Evolutionary conservation across 1,139 yeast species (phyloP).

Genomic region (Schwanniomyces etchellsii): DNA sequence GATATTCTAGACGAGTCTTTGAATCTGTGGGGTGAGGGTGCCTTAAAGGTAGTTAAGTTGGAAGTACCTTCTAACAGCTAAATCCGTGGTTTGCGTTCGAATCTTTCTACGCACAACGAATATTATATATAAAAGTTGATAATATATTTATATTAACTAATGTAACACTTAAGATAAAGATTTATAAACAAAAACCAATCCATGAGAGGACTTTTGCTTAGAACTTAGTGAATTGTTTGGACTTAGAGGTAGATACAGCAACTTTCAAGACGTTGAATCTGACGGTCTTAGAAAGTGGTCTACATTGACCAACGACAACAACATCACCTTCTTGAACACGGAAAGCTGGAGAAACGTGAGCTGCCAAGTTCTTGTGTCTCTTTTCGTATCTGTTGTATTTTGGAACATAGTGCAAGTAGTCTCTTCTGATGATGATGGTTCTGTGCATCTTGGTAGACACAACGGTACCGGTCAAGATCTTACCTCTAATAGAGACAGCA

Average conservation of each 20-base stretch:
- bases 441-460: conserved; percentile 99
- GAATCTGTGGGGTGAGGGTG: conserved; percentile 60
- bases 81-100: background rate
- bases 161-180: conserved; percentile 18
- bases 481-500: conserved; percentile 97
- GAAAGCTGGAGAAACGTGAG: conserved; percentile 99
- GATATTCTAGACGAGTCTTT: conserved; percentile 47
- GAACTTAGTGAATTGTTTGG: conserved; percentile 96
- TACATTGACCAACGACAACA: conserved; percentile 99
- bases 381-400: conserved; percentile 99
- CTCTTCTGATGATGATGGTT: conserved; percentile 99
- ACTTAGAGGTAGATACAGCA: conserved; percentile 80
- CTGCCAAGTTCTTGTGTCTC: conserved; percentile 99
- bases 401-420: conserved; percentile 99
- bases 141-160: conserved; percentile 10
- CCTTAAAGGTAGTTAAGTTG: conserved; percentile 45
- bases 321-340: conserved; percentile 99
- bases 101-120: background rate
- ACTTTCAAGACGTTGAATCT: conserved; percentile 99
- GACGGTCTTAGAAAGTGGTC: conserved; percentile 99
- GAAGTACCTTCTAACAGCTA: conserved; percentile 48
- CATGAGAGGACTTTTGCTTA: conserved; percentile 34
- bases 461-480: conserved; percentile 97
- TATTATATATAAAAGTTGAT: background rate
- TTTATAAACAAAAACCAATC: conserved; percentile 5